Conservation (phyloP, 2,329 filamentous ascomycete species). For the Monosporascus sp. region DNA sequence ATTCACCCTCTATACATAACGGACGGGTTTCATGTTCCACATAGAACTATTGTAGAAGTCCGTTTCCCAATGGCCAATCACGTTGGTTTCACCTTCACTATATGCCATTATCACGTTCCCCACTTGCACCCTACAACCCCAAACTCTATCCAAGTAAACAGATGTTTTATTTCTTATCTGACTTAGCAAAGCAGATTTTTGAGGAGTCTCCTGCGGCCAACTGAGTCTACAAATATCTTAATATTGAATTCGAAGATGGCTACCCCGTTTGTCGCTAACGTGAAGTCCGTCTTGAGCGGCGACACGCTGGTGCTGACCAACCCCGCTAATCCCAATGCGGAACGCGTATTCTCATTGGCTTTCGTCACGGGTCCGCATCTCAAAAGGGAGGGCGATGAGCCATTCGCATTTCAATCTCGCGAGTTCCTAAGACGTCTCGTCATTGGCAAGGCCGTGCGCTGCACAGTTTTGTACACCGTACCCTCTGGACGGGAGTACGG, state of each 20-base stretch:
- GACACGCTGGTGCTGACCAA: conserved; percentile 85
- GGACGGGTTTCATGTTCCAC: too few species aligned
- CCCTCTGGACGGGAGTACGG: conserved; percentile 88
- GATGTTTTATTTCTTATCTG: conserved; percentile 5
- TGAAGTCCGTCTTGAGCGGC: conserved; percentile 92
- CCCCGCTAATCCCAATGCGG: conserved; percentile 72
- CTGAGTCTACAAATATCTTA: conserved; percentile 16
- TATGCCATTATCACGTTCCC: too few species aligned
- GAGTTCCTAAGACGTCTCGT: conserved; percentile 81
- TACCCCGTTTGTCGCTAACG: conserved; percentile 60
- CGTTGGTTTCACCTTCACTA: too few species aligned
- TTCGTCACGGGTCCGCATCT: conserved; percentile 87
- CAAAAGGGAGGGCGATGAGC: conserved; percentile 85
- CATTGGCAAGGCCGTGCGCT: conserved; percentile 83
- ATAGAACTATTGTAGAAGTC: too few species aligned
- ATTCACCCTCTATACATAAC: too few species aligned
- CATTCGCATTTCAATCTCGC: conserved; percentile 88
- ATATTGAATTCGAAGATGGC: conserved; percentile 27
- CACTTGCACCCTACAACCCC: not conserved
- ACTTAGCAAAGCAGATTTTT: conserved; percentile 13
- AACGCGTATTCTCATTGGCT: conserved; percentile 83
- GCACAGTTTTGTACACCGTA: conserved; percentile 80
- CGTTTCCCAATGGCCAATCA: too few species aligned
- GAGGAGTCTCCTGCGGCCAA: conserved; percentile 4
- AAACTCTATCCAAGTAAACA: not conserved